Percentiles rank a stretch among this genome's conserved stretches.
phyloP scores from a whole-genome alignment of 139 green algal species.

The Tetraselmis striata region DNA sequence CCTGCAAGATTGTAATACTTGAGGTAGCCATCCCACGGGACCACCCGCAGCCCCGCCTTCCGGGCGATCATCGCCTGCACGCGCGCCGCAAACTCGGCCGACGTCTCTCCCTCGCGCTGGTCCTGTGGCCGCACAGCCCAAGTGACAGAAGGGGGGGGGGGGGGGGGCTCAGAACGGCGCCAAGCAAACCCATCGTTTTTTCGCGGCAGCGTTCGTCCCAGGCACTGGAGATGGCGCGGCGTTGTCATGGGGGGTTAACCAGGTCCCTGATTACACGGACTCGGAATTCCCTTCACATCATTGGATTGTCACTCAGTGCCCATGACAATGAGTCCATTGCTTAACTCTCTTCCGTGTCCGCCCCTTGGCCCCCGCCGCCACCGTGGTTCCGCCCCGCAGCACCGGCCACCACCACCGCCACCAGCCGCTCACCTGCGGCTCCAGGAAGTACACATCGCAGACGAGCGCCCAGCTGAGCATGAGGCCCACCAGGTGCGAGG shows the following conservation, averaged over 20 bases:
- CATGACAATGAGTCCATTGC: no score
- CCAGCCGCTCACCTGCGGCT: slow-evolving; percentile 68
- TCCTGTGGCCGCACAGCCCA: neutral
- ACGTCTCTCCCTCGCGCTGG: slow-evolving; percentile 46
- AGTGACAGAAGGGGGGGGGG: neutral
- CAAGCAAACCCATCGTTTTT: neutral
- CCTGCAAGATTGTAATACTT: slow-evolving; percentile 92
- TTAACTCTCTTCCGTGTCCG: no score
- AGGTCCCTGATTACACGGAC: no score
- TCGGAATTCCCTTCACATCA: no score
- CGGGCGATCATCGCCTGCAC: slow-evolving; percentile 78
- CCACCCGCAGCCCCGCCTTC: slow-evolving; percentile 61
- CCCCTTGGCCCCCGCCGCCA: no score
- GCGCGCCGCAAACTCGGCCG: slow-evolving; percentile 77
- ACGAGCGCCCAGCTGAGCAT: slow-evolving; percentile 95
- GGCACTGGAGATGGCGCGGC: no score
- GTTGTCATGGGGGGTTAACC: no score
- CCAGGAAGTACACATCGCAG: slow-evolving; percentile 91
- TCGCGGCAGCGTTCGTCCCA: no score
- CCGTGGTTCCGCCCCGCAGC: no score
- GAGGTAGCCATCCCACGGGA: slow-evolving; percentile 94
- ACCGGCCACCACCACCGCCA: no score
- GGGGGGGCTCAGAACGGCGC: no score
- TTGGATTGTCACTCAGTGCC: no score
- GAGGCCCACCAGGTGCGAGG: slow-evolving; percentile 61